Evolutionary conservation across 768 basidiomycete species (phyloP).

Genomic region (Tulasnella sp.): DNA sequence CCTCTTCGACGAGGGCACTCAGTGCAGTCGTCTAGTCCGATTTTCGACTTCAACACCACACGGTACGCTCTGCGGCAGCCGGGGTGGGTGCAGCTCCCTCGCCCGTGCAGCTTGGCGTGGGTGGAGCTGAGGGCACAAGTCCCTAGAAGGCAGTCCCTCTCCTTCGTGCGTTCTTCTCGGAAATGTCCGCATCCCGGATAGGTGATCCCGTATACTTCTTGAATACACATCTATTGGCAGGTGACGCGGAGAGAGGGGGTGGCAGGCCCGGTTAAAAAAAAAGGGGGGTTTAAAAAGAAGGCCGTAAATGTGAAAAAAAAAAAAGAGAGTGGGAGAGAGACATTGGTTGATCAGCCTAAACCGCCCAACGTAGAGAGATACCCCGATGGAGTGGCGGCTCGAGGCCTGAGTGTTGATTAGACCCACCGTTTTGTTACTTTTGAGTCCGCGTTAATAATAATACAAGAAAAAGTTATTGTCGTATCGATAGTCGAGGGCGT

Average conservation of each 20-base stretch:
- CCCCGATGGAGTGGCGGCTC: neutral
- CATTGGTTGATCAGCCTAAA: neutral
- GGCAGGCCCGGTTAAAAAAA: neutral
- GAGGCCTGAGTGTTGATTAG: neutral
- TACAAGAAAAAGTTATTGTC: neutral
- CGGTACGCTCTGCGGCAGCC: conserved; percentile 18
- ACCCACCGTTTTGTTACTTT: neutral
- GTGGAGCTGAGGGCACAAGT: conserved; percentile 30
- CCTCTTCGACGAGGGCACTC: conserved; percentile 16
- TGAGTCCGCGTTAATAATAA: neutral
- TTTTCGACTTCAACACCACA: conserved; percentile 10
- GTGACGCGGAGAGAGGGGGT: neutral
- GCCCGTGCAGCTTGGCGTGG: neutral
- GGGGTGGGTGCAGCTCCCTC: neutral
- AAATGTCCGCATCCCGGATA: conserved; percentile 25
- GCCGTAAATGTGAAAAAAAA: neutral
- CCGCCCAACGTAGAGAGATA: neutral
- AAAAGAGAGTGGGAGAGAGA: neutral
- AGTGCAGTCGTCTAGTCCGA: conserved; percentile 5
- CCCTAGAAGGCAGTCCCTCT: conserved; percentile 24
- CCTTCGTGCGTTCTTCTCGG: conserved; percentile 15
- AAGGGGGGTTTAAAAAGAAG: neutral
- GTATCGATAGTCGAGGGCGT: conserved; percentile 1
- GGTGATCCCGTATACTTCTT: conserved; percentile 19
- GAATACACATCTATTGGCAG: conserved; percentile 19